Conservation (phyloP, 331 rosid species). For the Erythrophleum ivorense region DNA sequence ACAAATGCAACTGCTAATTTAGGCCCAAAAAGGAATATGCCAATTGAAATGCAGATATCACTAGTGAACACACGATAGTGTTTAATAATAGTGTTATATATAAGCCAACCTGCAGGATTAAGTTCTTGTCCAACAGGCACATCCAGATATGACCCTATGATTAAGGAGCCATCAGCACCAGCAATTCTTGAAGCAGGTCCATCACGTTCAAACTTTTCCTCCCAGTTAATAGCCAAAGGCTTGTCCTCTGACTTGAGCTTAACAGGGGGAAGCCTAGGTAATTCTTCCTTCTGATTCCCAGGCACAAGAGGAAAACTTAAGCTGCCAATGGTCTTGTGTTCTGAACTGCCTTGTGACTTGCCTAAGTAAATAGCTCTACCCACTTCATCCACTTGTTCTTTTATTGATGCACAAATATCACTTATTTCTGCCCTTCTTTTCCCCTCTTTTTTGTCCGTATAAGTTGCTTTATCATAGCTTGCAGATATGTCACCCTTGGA, state of each 20-base stretch:
- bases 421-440: constrained; percentile 50
- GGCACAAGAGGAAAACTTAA: constrained; percentile 57
- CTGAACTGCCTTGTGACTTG: constrained; percentile 57
- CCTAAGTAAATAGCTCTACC: constrained; percentile 63
- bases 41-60: constrained; percentile 6
- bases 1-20: constrained; percentile 13
- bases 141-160: constrained; percentile 72
- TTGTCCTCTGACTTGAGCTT: constrained; percentile 79
- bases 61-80: neutral
- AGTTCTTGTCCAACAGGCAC: constrained; percentile 83
- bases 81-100: constrained; percentile 12
- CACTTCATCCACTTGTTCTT: constrained; percentile 78
- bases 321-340: constrained; percentile 55
- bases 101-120: constrained; percentile 64
- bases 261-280: constrained; percentile 83
- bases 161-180: constrained; percentile 52
- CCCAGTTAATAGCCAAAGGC: constrained; percentile 61
- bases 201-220: constrained; percentile 72
- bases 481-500: constrained; percentile 54
- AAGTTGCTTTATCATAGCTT: constrained; percentile 44
- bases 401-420: constrained; percentile 60
- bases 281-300: constrained; percentile 76
- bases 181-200: constrained; percentile 54
- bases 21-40: constrained; percentile 14
- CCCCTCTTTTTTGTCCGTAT: constrained; percentile 62